Conservation (phyloP, 177 flowering plant species). For the Vitis hybrid region DNA sequence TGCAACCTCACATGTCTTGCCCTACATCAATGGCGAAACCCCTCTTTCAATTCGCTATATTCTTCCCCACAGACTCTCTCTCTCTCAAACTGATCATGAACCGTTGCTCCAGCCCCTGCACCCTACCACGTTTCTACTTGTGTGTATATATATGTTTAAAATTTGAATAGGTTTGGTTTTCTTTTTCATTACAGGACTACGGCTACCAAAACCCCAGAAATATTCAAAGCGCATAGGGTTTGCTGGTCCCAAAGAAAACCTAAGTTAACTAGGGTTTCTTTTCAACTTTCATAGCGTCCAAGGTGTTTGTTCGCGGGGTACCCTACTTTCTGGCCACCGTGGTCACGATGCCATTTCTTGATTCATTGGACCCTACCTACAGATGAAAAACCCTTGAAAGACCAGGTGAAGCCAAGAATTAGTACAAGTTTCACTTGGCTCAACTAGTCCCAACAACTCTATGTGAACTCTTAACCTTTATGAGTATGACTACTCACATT, state of each 20-base stretch:
- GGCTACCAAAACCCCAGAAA: no score
- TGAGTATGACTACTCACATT: constrained; percentile 18
- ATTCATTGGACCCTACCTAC: neutral
- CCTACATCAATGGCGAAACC: constrained; percentile 39
- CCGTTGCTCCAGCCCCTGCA: neutral
- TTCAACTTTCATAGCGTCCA: no score
- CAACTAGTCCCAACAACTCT: constrained; percentile 15
- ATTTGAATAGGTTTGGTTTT: no score
- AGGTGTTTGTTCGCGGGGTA: no score
- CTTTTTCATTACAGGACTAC: no score
- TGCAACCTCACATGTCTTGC: constrained; percentile 33
- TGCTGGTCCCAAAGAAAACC: no score
- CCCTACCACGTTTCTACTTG: neutral
- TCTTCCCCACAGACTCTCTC: neutral
- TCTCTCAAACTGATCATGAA: no score
- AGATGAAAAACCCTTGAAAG: constrained; percentile 8
- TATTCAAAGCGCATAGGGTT: no score
- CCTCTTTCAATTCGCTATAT: constrained; percentile 25
- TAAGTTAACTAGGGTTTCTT: no score
- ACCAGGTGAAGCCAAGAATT: constrained; percentile 12
- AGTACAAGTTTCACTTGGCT: constrained; percentile 7
- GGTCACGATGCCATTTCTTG: constrained; percentile 2
- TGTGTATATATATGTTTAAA: no score
- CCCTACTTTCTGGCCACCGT: neutral
- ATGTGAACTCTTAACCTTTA: constrained; percentile 17